Evolutionary conservation across 805 yeast species (phyloP).

Genomic region (Kodamaea neixiangensis): DNA sequence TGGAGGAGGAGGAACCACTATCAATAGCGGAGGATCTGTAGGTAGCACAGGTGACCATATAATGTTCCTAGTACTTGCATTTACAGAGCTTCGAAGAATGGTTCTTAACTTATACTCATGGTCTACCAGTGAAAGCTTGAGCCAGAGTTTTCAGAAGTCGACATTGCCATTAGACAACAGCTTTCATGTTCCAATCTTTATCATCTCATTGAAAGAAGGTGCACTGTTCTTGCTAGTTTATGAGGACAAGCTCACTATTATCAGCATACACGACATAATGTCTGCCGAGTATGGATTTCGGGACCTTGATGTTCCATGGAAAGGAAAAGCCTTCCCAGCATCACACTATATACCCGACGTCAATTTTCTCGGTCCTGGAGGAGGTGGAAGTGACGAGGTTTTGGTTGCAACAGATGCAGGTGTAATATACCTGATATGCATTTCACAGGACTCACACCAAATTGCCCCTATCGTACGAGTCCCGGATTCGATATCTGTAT

Average conservation of each 20-base stretch:
- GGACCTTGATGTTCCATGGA: constrained; percentile 17
- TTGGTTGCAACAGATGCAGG: constrained; percentile 39
- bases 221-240: constrained; percentile 42
- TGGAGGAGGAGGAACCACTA: background rate
- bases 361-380: constrained; percentile 18
- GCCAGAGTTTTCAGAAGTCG: constrained; percentile 32
- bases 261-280: constrained; percentile 46
- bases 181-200: constrained; percentile 45
- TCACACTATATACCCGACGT: constrained; percentile 34
- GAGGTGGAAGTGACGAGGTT: background rate
- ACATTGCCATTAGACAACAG: constrained; percentile 41
- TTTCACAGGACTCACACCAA: constrained; percentile 12
- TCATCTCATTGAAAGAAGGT: constrained; percentile 39
- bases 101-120: constrained; percentile 42
- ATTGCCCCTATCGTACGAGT: constrained; percentile 35
- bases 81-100: constrained; percentile 40
- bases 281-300: constrained; percentile 47
- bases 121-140: constrained; percentile 37
- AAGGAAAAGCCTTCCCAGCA: constrained; percentile 39
- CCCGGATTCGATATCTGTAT: constrained; percentile 36
- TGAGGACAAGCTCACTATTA: constrained; percentile 32
- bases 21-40: background rate
- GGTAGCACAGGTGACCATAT: constrained; percentile 23
- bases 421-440: constrained; percentile 24
- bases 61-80: constrained; percentile 35